Conservation (phyloP, 2,329 filamentous ascomycete species). For the Didymellaceae sp. region DNA sequence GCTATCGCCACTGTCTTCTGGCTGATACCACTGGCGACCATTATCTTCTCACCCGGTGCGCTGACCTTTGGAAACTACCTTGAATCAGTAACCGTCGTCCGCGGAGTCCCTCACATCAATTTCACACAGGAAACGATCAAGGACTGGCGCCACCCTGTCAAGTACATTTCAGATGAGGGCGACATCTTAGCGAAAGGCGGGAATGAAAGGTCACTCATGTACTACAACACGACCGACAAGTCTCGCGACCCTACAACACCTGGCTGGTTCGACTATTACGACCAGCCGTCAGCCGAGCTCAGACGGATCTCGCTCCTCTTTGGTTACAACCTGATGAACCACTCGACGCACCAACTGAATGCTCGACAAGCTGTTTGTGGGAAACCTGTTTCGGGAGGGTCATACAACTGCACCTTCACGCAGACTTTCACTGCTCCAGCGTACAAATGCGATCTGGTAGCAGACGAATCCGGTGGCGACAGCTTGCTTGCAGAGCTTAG, state of each 20-base stretch:
- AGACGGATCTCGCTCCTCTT: constrained; percentile 39
- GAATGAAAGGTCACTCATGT: constrained; percentile 39
- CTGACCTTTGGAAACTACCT: constrained; percentile 46
- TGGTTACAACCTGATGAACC: constrained; percentile 38
- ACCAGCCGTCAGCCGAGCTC: constrained; percentile 42
- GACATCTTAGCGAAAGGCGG: constrained; percentile 30
- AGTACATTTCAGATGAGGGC: neutral
- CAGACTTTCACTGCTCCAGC: constrained; percentile 40
- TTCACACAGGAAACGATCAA: constrained; percentile 42
- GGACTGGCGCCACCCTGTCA: constrained; percentile 37
- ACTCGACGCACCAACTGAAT: constrained; percentile 31
- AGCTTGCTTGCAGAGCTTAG: constrained; percentile 27
- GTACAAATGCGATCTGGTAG: constrained; percentile 42
- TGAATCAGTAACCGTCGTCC: constrained; percentile 20
- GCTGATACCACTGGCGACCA: constrained; percentile 46
- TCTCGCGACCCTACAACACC: neutral
- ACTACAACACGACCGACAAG: constrained; percentile 45
- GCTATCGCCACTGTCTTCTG: constrained; percentile 41
- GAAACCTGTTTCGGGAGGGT: constrained; percentile 18
- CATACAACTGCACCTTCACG: constrained; percentile 45
- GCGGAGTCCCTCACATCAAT: constrained; percentile 35
- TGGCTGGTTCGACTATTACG: constrained; percentile 47
- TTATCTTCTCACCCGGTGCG: constrained; percentile 48
- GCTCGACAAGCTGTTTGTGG: constrained; percentile 47
- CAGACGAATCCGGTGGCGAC: constrained; percentile 28